phyloP scores from a whole-genome alignment of 768 basidiomycete genomes.

The Boletus vinaceobasis region DNA sequence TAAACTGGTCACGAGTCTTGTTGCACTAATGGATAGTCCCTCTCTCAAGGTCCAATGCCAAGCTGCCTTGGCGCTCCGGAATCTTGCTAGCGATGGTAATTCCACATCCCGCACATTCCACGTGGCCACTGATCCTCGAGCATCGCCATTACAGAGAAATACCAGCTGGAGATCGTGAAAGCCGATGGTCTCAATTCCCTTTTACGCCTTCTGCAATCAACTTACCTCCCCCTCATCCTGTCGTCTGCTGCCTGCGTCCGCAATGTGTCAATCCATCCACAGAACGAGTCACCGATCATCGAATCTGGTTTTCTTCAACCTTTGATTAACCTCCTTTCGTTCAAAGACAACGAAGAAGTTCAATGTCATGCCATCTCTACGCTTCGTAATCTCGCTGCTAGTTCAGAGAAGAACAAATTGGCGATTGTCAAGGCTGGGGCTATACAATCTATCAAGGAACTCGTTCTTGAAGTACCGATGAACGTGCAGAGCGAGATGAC shows the following conservation, averaged over 20 bases:
- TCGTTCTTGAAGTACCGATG: conserved; percentile 92
- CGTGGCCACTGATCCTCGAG: neutral
- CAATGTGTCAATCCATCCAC: conserved; percentile 97
- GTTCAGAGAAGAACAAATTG: conserved; percentile 96
- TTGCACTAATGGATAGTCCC: conserved; percentile 93
- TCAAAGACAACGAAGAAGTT: conserved; percentile 99
- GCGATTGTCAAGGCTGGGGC: conserved; percentile 98
- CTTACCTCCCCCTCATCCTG: conserved; percentile 95
- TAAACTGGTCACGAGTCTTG: conserved; percentile 89
- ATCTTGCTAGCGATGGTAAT: conserved; percentile 93
- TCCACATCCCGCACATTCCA: conserved; percentile 14
- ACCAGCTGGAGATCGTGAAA: conserved; percentile 97
- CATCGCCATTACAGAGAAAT: conserved; percentile 68
- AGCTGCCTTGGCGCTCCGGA: conserved; percentile 91
- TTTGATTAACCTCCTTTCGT: conserved; percentile 90
- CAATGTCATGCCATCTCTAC: conserved; percentile 99
- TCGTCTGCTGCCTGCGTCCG: conserved; percentile 98
- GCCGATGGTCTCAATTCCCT: conserved; percentile 89
- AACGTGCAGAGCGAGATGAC: conserved; percentile 99
- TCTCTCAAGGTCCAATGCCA: conserved; percentile 99
- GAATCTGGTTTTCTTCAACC: conserved; percentile 97
- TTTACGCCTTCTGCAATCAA: conserved; percentile 90
- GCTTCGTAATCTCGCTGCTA: conserved; percentile 92
- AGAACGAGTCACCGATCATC: conserved; percentile 98
- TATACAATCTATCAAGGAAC: conserved; percentile 92